Evolutionary conservation across 177 flowering plant genomes (phyloP).

Genomic region (Vitis hybrid): DNA sequence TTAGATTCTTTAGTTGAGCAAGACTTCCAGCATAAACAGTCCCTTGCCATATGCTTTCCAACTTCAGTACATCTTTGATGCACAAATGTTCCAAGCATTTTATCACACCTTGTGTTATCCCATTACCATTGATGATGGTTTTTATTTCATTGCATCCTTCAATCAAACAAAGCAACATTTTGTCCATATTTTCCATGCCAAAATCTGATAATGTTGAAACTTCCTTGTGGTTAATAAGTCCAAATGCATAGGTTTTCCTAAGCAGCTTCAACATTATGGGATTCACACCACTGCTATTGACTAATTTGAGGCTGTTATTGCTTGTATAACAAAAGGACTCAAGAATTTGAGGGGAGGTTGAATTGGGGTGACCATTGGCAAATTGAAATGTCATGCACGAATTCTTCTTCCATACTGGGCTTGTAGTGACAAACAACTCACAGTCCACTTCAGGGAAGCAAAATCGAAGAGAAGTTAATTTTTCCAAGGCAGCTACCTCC

Average conservation of each 20-base stretch:
- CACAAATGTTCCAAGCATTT: background rate
- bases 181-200: constrained; percentile 1
- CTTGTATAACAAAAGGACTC: background rate
- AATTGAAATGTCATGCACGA: constrained; percentile 4
- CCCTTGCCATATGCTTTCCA: background rate
- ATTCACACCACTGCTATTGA: background rate
- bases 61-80: background rate
- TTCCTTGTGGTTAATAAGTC: constrained; percentile 11
- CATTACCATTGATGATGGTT: too few relatives aligned
- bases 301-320: constrained; percentile 1
- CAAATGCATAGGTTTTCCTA: constrained; percentile 3
- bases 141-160: too few relatives aligned
- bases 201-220: constrained; percentile 9
- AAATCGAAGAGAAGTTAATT: constrained; percentile 6
- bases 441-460: constrained; percentile 11
- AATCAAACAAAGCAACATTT: constrained; percentile 8
- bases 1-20: too few relatives aligned
- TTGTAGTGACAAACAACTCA: background rate
- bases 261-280: constrained; percentile 5
- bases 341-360: background rate
- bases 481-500: constrained; percentile 11
- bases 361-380: constrained; percentile 4
- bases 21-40: background rate
- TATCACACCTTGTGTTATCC: background rate
- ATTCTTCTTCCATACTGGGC: constrained; percentile 6